Evolutionary conservation across 768 basidiomycete species (phyloP), one percentile per base, ranked within the genome.

Genomic region (Ramaria rubella): DNA sequence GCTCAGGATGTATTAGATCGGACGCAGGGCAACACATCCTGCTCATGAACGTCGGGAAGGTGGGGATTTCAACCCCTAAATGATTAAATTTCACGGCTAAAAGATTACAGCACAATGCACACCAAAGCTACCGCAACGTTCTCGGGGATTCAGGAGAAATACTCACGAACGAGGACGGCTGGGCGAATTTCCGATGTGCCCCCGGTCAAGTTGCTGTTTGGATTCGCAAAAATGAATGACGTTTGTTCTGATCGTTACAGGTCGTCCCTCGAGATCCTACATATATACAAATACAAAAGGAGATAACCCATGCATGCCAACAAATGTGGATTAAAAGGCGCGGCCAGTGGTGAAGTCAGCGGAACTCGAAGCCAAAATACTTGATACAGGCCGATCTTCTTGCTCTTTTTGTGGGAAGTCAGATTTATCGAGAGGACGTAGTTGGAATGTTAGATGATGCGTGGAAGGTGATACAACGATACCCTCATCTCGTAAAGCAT

Each of bases 41-140:
- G 56, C 80, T 81, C 59, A 88, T 89, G 85, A 78, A 81, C 60
- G 80, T 87, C 61, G 83, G 84, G 45, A 64, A 63, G 53, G 86
- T 86, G 49, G 65, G 83, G 75, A 17, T 36, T n/a, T n/a, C 21
- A 12, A 26, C 24, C 8, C 29, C 2, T 48, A 9, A 48, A n/a
- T 15, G 11, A 8, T 24, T n/a, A 26, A 27, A 15, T 48, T 14
- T 48, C 17, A 55, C 42, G 43, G 55, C 54, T 49, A 21, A 60
- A 51, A 43, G n/a, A 11, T 17, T 15, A 48, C 54, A 75, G 76
- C 40, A 49, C 58, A 60, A 67, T 36, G 67, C 49, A 59, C 17
- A 36, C 45, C 15, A 49, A 27, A 30, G 43, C 15, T 59, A 48
- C 19, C 46, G 33, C 23, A 55, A 55, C 15, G n/a, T 60, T 5